These are phyloP conservation scores for Ampelomyces quisqualis DNA, from an alignment of 2,329 filamentous ascomycete species.

Conservation along the genomic window DNA sequence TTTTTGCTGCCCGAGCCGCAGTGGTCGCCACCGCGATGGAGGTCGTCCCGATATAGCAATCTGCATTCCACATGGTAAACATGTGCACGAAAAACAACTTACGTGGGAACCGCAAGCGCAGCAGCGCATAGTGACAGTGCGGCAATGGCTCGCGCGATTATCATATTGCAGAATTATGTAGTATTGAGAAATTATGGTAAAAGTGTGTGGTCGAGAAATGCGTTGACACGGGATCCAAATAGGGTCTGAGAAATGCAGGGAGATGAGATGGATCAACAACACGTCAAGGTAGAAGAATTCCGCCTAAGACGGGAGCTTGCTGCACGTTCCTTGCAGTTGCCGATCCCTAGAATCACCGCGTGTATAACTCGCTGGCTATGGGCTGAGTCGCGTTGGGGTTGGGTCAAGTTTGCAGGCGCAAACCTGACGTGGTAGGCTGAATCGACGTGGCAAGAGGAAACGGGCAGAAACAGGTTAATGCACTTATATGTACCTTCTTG, in stretches of 20 bases:
- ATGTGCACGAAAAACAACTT: conserved; percentile 19
- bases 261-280: conserved; percentile 8
- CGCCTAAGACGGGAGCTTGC: conserved; percentile 3
- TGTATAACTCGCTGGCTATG: conserved; percentile 6
- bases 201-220: conserved; percentile 8
- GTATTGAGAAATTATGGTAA: conserved; percentile 10
- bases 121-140: conserved; percentile 26
- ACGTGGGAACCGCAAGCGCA: conserved; percentile 33
- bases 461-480: not conserved
- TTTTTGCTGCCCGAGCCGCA: not conserved
- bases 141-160: conserved; percentile 23
- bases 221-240: conserved; percentile 10
- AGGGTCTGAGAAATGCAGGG: conserved; percentile 7
- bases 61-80: conserved; percentile 2
- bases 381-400: conserved; percentile 12
- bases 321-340: conserved; percentile 10
- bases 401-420: conserved; percentile 10
- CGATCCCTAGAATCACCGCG: conserved; percentile 4
- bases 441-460: conserved; percentile 7
- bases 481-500: not conserved
- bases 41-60: conserved; percentile 2
- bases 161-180: conserved; percentile 24
- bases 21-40: not conserved
- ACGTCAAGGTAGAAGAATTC: conserved; percentile 2
- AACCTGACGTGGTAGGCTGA: conserved; percentile 6